These are phyloP conservation scores for Stephanodiscus triporus DNA, from an alignment of 108 stramenopile species.

Conservation along the genomic window DNA sequence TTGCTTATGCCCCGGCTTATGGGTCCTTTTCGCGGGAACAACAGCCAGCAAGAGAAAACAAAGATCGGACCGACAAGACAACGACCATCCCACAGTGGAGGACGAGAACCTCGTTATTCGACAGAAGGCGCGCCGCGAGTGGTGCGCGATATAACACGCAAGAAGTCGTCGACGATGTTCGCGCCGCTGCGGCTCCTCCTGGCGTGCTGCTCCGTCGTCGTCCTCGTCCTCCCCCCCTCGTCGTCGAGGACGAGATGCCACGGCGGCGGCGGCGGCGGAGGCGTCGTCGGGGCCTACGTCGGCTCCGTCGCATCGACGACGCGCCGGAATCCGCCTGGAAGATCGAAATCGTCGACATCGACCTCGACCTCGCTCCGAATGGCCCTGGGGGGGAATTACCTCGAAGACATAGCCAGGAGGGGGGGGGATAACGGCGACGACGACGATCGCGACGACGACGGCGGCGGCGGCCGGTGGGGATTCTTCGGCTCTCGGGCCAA, in stretches of 20 bases:
- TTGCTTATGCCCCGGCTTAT: too few relatives aligned
- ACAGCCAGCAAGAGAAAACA: too few relatives aligned
- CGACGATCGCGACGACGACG: not conserved
- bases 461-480: not conserved
- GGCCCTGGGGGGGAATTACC: conserved; percentile 18
- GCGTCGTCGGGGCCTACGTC: not conserved
- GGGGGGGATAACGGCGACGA: not conserved
- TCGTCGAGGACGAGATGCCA: not conserved
- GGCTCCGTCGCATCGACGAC: not conserved
- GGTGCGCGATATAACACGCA: too few relatives aligned
- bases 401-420: conserved; percentile 16
- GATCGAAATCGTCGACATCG: not conserved
- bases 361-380: not conserved
- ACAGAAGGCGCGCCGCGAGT: too few relatives aligned
- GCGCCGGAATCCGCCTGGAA: not conserved
- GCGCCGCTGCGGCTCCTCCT: not conserved
- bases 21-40: too few relatives aligned
- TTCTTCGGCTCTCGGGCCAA: not conserved
- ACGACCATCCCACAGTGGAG: too few relatives aligned
- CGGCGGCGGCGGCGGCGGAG: too few relatives aligned
- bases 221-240: not conserved
- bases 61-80: too few relatives aligned
- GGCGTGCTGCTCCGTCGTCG: not conserved
- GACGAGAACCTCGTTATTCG: too few relatives aligned
- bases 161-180: not conserved